Evolutionary conservation across 495 filamentous ascomycete genomes (phyloP), one percentile per base, ranked within the genome.

Genomic region (Neurospora sp.): DNA sequence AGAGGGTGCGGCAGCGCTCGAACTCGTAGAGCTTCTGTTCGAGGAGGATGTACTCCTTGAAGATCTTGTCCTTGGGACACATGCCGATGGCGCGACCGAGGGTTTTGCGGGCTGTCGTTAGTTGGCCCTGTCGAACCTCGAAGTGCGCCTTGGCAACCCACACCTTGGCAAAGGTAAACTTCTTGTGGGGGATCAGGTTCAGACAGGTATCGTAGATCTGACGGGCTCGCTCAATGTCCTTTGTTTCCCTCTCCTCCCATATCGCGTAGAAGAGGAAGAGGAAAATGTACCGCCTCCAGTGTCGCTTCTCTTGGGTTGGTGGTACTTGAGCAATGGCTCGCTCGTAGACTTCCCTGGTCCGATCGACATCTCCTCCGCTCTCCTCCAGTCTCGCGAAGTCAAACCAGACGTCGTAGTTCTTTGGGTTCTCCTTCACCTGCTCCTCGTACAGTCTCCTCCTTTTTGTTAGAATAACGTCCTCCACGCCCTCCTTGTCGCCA

Each of bases 251-350:
- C 78, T 98, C 96, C 80, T 98, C 95, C 90, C 91, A 98, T 20
- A 97, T 82, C 1, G 96, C 96, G 82, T 99, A 99, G 84, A 98
- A 97, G 66, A 98, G 89, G 92, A 95, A 99, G 4, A 99, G 88
- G 81, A 97, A 99, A 74, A 99, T 97, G 80, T 99, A 99, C 35
- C 96, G 86, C 73, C 96, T 87, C 96, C 96, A 99, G 82, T 98
- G 95, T 44, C 96, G 89, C 85, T 99, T 99, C 83, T 98, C 96
- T 76, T 96, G 93, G 4, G 93, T 96, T 11, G 96, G 96, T 18
- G 96, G 96, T 11, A 98, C 90, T 77, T 99, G 96, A 38, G 96
- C 95, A 78, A 99, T 97, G 2, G 96, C 96, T 72, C 93, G 89
- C 84, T 99, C 96, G 82, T 98, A 99, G 49, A 96, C 90, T 74